Evolutionary conservation across 805 yeast species (phyloP), one percentile per base, ranked within the genome.

Genomic region (Pachysolen tannophilus): DNA sequence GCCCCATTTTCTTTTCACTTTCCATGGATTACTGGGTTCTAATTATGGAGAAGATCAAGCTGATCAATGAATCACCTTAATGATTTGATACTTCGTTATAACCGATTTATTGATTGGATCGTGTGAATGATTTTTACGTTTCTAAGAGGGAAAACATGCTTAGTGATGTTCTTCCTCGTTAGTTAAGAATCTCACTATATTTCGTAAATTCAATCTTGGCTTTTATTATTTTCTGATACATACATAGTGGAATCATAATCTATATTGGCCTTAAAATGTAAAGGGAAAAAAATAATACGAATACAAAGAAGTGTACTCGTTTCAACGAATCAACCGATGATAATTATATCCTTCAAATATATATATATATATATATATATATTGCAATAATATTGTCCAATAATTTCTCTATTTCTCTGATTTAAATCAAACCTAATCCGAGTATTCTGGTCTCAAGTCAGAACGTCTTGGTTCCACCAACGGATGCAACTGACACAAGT

Each of bases 391-490:
- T n/a, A n/a, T n/a, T n/a, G n/a, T n/a, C n/a, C n/a, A n/a, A n/a
- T n/a, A n/a, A n/a, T 29, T 17, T 13, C 32, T 19, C 23, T 19
- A 29, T 20, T 9, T 14, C 15, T 8, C 8, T 14, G 19, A 30
- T 3, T 16, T 10, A 10, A 24, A 15, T 14, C 10, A 26, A 5
- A 6, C 20, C 33, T 43, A 48, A 35, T 62, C 69, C 9, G 69
- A 68, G 40, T 47, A 75, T 56, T 87, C 95, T 8, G 94, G 94
- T 62, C 96, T 78, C 55, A 87, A 61, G 52, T 88, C 95, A 2
- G 94, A 75, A 49, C 97, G 76, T 56, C 82, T 82, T 28, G 97
- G 97, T 28, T 75, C 86, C 40, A 85, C 94, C 50, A 88, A 67
- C 6, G 97, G 97, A 59, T 88, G 96, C 40, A 88, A 65, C 56